phyloP scores from a whole-genome alignment of 306 rosid species.

The Pachyrhizus erosus region DNA sequence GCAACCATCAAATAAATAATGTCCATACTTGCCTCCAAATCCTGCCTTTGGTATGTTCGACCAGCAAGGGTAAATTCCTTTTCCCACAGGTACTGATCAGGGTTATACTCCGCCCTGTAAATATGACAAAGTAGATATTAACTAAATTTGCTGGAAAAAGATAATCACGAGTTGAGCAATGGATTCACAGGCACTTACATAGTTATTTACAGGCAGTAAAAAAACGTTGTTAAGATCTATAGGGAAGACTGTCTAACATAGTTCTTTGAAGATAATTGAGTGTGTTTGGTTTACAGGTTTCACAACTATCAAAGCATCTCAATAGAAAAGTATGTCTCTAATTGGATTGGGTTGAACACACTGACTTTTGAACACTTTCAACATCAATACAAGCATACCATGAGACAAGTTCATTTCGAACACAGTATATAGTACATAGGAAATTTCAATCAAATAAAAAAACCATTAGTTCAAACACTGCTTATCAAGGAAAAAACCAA shows the following conservation, averaged over 20 bases:
- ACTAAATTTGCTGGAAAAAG: slow-evolving; percentile 35
- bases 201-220: slow-evolving; percentile 1
- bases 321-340: neutral
- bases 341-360: neutral
- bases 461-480: neutral
- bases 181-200: slow-evolving; percentile 14
- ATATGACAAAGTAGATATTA: slow-evolving; percentile 41
- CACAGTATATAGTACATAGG: neutral
- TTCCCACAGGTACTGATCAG: slow-evolving; percentile 98
- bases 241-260: slow-evolving; percentile 16
- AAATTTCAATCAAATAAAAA: slow-evolving; percentile 31
- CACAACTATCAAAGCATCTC: neutral
- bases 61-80: slow-evolving; percentile 91
- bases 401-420: slow-evolving; percentile 22
- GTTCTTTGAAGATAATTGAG: slow-evolving; percentile 26
- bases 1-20: slow-evolving; percentile 45
- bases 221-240: neutral
- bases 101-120: slow-evolving; percentile 93
- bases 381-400: neutral
- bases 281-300: neutral
- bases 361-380: neutral
- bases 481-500: slow-evolving; percentile 28
- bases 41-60: slow-evolving; percentile 86
- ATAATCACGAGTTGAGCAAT: slow-evolving; percentile 27
- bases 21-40: slow-evolving; percentile 97